Conservation (phyloP, 2,329 filamentous ascomycete species). For the Cryphonectria japonica region DNA sequence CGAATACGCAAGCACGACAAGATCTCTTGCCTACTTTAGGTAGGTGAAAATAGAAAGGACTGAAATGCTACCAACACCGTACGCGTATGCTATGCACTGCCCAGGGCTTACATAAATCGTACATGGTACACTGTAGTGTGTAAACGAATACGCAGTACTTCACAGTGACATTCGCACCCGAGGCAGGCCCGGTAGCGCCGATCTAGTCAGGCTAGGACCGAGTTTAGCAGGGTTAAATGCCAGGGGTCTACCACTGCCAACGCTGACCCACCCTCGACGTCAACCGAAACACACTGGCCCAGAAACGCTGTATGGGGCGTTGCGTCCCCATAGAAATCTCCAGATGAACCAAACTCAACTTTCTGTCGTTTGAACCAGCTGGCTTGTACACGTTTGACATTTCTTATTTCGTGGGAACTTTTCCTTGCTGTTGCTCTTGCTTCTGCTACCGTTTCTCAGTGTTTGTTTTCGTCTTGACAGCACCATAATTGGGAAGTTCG, state of each 20-base stretch:
- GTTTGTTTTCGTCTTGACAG: not conserved
- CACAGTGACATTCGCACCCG: not conserved
- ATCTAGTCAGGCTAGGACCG: not conserved
- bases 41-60: not conserved
- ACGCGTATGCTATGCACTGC: not conserved
- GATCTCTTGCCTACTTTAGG: not conserved
- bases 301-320: not conserved
- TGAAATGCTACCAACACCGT: not conserved
- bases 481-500: not conserved
- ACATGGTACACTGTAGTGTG: not conserved
- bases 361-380: conserved; percentile 1
- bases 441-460: no score
- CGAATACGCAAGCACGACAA: not conserved
- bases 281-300: conserved; percentile 10
- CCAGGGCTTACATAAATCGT: no score
- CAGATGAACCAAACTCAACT: not conserved
- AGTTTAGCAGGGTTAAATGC: not conserved
- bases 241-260: conserved; percentile 1
- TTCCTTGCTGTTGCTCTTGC: not conserved
- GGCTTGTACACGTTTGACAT: conserved; percentile 10
- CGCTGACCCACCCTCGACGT: conserved; percentile 7
- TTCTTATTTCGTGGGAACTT: not conserved
- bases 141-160: not conserved
- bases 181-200: not conserved
- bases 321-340: conserved; percentile 15